A percentile compares a stretch with the other conserved stretches of the same genome.
Evolutionary conservation across 345 rosid species (phyloP).

Genomic region (Hibiscus syriacus): DNA sequence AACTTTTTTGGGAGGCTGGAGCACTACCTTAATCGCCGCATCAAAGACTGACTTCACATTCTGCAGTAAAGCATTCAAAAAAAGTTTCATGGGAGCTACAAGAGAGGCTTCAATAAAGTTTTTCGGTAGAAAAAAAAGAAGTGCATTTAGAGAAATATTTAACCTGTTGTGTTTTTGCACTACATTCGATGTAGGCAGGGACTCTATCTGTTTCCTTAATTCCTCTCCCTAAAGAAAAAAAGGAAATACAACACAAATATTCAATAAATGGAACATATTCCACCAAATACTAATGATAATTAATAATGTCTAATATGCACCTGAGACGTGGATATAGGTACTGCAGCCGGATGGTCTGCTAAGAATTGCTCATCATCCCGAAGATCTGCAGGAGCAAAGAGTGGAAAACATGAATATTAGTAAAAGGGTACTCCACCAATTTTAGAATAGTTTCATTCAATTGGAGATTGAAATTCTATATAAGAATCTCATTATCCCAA

Average conservation of each 20-base stretch:
- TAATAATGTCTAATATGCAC: slow-evolving; percentile 14
- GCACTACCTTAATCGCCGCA: slow-evolving; percentile 15
- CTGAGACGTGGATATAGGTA: slow-evolving; percentile 57
- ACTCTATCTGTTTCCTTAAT: slow-evolving; percentile 72
- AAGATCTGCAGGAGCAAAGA: slow-evolving; percentile 40
- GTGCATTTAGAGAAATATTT: slow-evolving; percentile 14
- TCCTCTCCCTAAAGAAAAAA: slow-evolving; percentile 70
- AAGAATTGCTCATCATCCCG: slow-evolving; percentile 66
- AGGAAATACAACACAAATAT: slow-evolving; percentile 1
- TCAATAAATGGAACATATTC: too few species aligned
- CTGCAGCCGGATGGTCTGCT: slow-evolving; percentile 65
- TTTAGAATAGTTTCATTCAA: not conserved
- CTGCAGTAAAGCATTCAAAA: slow-evolving; percentile 4
- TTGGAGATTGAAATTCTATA: not conserved
- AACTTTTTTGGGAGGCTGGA: slow-evolving; percentile 12
- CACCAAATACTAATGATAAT: not conserved
- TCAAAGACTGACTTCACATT: slow-evolving; percentile 18
- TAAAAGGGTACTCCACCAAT: not conserved
- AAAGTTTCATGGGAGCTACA: too few species aligned
- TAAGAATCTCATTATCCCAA: too few species aligned
- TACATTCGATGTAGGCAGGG: too few species aligned
- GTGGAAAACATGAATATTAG: not conserved
- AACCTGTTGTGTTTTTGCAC: too few species aligned
- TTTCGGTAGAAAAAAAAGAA: not conserved
- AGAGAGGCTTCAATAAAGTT: not conserved